Base-by-base conservation (phyloP, 176 grass and related monocot species). In the Leersia perrieri region DNA sequence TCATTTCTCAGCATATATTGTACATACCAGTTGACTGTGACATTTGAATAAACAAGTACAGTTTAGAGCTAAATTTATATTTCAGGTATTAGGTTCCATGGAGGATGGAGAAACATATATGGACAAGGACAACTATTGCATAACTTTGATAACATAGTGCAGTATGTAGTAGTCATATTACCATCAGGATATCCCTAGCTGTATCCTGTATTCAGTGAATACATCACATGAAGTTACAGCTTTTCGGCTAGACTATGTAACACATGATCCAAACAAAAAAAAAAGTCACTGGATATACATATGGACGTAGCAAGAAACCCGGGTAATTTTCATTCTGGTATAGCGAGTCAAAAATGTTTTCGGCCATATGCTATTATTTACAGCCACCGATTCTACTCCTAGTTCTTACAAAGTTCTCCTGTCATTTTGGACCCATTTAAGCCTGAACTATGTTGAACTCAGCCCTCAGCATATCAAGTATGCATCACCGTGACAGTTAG, bases 321-420 rank as follows among this genome's bases (percentile, higher is more conserved):
- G 0, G 34, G 33, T 2, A 23, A 11, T 7, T n/a, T 70, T 28
- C 49, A 18, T 70, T 30, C 23, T 70, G 78, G 67, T 71, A 45
- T 71, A 3, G 9, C 4, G 16, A 22, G 66, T 71, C 1, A 33
- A 70, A 44, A 30, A 23, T 16, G 25, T 69, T 68, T 65, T 11
- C 22, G 10, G 49, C 25, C 70, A 79, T n/a, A n/a, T 67, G 30
- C 14, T 23, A 72, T 71, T 58, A n/a, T n/a, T n/a, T n/a, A 82
- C 28, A 23, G 35, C 1, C 35, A 70, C 25, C 13, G 9, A 32
- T 77, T 22, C 33, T 40, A 33, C 7, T 40, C 5, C 77, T 58
- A 30, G 23, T 69, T 70, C 27, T 22, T 53, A 13, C 18, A 60
- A 44, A 58, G 35, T 33, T 73, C 27, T 9, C 28, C 32, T 80